Conservation (phyloP, 805 yeast genomes). For the Danielia oregonensis region DNA sequence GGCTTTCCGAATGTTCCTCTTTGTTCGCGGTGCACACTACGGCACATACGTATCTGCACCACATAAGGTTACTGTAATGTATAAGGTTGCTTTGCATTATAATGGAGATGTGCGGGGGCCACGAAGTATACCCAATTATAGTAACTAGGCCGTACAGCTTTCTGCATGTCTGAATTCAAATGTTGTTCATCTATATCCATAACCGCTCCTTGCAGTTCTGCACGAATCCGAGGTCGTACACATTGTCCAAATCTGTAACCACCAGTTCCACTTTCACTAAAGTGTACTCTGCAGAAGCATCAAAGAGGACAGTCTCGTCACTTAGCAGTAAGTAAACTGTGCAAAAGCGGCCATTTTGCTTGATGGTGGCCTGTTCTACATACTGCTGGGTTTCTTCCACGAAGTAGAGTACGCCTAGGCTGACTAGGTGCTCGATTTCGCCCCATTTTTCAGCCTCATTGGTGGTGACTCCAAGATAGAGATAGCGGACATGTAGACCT, state of each 20-base stretch:
- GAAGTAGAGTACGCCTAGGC: slow-evolving; percentile 11
- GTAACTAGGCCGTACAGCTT: too few relatives aligned
- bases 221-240: slow-evolving; percentile 49
- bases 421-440: slow-evolving; percentile 40
- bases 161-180: too few relatives aligned
- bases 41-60: too few relatives aligned
- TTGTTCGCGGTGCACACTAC: too few relatives aligned
- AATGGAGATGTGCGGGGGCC: too few relatives aligned
- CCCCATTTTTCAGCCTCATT: slow-evolving; percentile 75
- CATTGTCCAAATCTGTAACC: slow-evolving; percentile 33
- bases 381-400: slow-evolving; percentile 10
- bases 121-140: too few relatives aligned
- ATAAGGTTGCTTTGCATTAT: too few relatives aligned
- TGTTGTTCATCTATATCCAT: too few relatives aligned
- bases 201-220: slow-evolving; percentile 33
- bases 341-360: slow-evolving; percentile 8
- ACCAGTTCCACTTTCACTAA: slow-evolving; percentile 21
- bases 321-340: slow-evolving; percentile 27
- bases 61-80: too few relatives aligned
- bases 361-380: slow-evolving; percentile 21
- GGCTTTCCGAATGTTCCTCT: too few relatives aligned
- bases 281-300: slow-evolving; percentile 10
- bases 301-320: slow-evolving; percentile 21
- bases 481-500: slow-evolving; percentile 34
- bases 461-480: slow-evolving; percentile 69